These are phyloP conservation scores for Mytilinidion resinicola DNA, from an alignment of 495 filamentous ascomycete genomes.

Conservation along the genomic window DNA sequence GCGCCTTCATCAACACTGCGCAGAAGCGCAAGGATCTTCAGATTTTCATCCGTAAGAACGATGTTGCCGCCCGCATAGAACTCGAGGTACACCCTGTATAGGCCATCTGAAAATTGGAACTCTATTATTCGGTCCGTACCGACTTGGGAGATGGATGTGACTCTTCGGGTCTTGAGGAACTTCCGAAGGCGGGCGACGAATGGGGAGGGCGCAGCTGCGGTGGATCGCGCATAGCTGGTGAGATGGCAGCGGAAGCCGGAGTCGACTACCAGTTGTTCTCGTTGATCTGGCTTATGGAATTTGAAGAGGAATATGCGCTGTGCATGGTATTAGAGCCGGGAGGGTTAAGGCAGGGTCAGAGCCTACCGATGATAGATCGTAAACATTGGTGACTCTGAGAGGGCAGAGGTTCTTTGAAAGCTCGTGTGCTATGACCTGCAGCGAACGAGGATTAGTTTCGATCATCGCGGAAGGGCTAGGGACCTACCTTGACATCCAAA, in stretches of 20 bases:
- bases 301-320: conserved; percentile 92
- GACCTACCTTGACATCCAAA: conserved; percentile 70
- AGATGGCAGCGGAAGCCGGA: conserved; percentile 95
- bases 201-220: conserved; percentile 70
- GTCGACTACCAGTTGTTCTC: conserved; percentile 85
- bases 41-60: conserved; percentile 75
- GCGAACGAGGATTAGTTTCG: conserved; percentile 19
- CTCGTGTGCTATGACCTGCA: conserved; percentile 85
- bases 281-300: conserved; percentile 74
- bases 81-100: conserved; percentile 81
- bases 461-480: neutral
- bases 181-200: conserved; percentile 85
- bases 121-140: conserved; percentile 93
- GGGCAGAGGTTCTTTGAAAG: conserved; percentile 66
- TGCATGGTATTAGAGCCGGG: conserved; percentile 1
- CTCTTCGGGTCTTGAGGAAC: conserved; percentile 73
- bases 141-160: conserved; percentile 75
- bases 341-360: neutral
- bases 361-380: conserved; percentile 79
- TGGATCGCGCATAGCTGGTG: conserved; percentile 78
- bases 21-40: conserved; percentile 70
- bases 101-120: conserved; percentile 84
- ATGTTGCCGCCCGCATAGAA: conserved; percentile 97
- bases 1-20: conserved; percentile 76
- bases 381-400: conserved; percentile 84